Percentiles rank a stretch among this genome's conserved stretches.
These are phyloP conservation scores for Neoboletus brunneissimus DNA, from an alignment of 768 basidiomycete genomes.

Conservation along the genomic window DNA sequence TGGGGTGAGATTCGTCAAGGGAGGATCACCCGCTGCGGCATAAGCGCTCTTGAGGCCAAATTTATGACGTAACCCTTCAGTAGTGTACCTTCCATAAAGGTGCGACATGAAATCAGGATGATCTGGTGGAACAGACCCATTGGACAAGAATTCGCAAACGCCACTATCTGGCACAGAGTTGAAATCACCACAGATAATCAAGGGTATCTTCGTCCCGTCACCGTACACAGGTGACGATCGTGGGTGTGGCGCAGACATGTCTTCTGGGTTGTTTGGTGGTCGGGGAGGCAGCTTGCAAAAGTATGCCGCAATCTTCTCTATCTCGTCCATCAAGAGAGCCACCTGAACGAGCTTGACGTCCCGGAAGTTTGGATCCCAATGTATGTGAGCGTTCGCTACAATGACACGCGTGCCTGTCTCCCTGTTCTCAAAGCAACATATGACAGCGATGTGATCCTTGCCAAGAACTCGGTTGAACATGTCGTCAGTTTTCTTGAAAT, in stretches of 20 bases:
- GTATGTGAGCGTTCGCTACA: conserved; percentile 86
- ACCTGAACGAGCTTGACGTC: conserved; percentile 98
- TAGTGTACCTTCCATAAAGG: conserved; percentile 89
- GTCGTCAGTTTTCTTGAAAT: conserved; percentile 97
- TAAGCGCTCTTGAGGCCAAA: conserved; percentile 87
- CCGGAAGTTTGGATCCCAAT: conserved; percentile 88
- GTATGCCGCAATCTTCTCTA: conserved; percentile 82
- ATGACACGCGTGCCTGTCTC: conserved; percentile 85
- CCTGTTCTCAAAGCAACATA: conserved; percentile 83
- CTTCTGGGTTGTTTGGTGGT: conserved; percentile 38
- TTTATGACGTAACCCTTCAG: conserved; percentile 78
- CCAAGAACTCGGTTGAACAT: conserved; percentile 99
- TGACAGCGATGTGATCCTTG: conserved; percentile 89
- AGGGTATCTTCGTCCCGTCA: conserved; percentile 86
- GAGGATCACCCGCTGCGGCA: conserved; percentile 52
- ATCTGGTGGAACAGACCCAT: conserved; percentile 62
- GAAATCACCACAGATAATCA: conserved; percentile 92
- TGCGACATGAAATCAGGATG: conserved; percentile 94
- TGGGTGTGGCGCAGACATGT: conserved; percentile 26
- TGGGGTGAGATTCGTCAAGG: conserved; percentile 88
- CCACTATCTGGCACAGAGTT: conserved; percentile 87
- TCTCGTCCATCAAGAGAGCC: conserved; percentile 88
- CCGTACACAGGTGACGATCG: conserved; percentile 67
- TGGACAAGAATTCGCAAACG: conserved; percentile 86
- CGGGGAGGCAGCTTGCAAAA: conserved; percentile 83